These are phyloP conservation scores for Epichloe amarillans DNA, from an alignment of 2,329 filamentous ascomycete species.

Conservation along the genomic window DNA sequence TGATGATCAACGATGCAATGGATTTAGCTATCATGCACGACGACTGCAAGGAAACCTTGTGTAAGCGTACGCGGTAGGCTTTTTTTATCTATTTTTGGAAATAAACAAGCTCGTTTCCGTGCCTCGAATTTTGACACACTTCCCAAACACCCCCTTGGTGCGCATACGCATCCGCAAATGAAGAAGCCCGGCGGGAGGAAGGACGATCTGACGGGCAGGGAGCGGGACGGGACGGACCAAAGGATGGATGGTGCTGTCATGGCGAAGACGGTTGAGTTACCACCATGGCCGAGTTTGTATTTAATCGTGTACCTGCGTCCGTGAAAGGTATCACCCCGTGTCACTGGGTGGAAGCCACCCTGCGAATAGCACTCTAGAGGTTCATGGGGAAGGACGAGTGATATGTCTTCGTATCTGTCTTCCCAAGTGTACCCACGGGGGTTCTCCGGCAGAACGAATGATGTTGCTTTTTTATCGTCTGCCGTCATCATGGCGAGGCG, in stretches of 20 bases:
- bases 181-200: background rate
- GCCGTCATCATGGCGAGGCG: no score
- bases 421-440: no score
- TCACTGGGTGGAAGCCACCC: no score
- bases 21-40: background rate
- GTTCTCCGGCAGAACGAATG: no score
- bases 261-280: slow-evolving; percentile 3
- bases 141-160: slow-evolving; percentile 11
- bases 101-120: slow-evolving; percentile 9
- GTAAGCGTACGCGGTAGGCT: background rate
- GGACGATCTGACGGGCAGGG: background rate
- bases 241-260: background rate
- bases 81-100: background rate
- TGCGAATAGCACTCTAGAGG: no score
- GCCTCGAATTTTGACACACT: slow-evolving; percentile 8
- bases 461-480: no score
- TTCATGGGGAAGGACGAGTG: no score
- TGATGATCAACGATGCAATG: background rate
- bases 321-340: no score
- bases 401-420: no score
- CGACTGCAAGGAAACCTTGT: background rate
- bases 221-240: background rate
- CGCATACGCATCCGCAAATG: slow-evolving; percentile 10
- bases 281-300: slow-evolving; percentile 2
- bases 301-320: background rate